Evolutionary conservation across 1,284 basidiomycete genomes (phyloP).

Genomic region (Singerocomus rubriflavus): DNA sequence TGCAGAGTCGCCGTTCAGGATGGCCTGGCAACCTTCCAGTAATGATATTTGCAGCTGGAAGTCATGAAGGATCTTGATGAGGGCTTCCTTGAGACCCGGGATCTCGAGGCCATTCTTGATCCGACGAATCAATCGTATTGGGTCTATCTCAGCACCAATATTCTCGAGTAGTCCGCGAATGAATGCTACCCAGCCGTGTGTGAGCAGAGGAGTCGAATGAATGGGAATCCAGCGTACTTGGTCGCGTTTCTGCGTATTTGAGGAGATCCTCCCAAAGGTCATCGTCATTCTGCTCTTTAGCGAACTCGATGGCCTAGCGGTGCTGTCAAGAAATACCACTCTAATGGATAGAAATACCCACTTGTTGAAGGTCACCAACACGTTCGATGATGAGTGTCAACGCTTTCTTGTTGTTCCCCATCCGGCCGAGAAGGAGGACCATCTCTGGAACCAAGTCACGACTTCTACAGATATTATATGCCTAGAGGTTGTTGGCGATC

Average conservation of each 20-base stretch:
- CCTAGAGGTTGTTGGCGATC: constrained; percentile 43
- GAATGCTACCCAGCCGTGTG: constrained; percentile 56
- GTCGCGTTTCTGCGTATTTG: constrained; percentile 90
- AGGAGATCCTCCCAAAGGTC: constrained; percentile 98
- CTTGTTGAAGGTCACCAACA: constrained; percentile 87
- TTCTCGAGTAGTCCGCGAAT: constrained; percentile 95
- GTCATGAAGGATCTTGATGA: constrained; percentile 96
- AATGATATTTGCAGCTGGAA: constrained; percentile 90
- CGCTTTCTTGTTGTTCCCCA: constrained; percentile 97
- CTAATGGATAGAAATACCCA: constrained; percentile 32
- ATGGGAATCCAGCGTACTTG: constrained; percentile 47
- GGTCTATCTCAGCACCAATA: constrained; percentile 94
- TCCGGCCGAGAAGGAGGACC: constrained; percentile 95
- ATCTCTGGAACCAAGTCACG: constrained; percentile 92
- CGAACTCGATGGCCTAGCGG: constrained; percentile 91
- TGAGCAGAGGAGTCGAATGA: neutral
- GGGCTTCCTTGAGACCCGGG: constrained; percentile 87
- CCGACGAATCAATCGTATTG: constrained; percentile 88
- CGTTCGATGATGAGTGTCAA: constrained; percentile 94
- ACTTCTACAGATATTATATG: constrained; percentile 84
- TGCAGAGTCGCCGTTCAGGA: constrained; percentile 79
- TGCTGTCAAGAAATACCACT: neutral
- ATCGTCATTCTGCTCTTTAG: constrained; percentile 95
- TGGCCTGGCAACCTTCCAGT: constrained; percentile 86
- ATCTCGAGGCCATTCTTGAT: constrained; percentile 97